phyloP scores from a whole-genome alignment of 768 basidiomycete genomes.

The Dioszegia aurantiaca region DNA sequence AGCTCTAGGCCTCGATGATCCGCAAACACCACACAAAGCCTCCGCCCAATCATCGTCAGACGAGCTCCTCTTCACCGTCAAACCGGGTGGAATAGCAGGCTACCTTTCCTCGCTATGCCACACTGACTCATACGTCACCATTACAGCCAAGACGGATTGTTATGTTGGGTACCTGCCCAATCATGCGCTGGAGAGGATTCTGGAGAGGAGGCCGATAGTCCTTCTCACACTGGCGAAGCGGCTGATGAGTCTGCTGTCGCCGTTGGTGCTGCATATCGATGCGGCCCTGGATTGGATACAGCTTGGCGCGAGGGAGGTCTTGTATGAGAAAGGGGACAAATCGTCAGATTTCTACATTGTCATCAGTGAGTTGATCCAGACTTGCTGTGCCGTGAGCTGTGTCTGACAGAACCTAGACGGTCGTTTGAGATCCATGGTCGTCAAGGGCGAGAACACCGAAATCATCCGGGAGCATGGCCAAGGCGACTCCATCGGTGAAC shows the following conservation, averaged over 20 bases:
- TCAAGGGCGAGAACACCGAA: constrained; percentile 69
- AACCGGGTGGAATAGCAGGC: constrained; percentile 95
- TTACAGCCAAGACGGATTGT: constrained; percentile 94
- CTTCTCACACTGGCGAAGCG: constrained; percentile 91
- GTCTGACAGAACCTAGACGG: constrained; percentile 58
- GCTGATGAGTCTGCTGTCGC: constrained; percentile 90
- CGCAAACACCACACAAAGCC: constrained; percentile 11
- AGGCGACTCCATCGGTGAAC: constrained; percentile 92
- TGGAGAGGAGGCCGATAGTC: constrained; percentile 93
- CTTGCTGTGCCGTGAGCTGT: background rate
- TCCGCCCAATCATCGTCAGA: constrained; percentile 16
- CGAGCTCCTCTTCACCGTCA: constrained; percentile 86
- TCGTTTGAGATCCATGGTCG: constrained; percentile 82
- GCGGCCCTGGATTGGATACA: constrained; percentile 98
- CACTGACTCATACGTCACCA: constrained; percentile 92
- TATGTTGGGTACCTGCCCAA: constrained; percentile 94
- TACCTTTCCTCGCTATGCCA: constrained; percentile 89
- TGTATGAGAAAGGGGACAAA: constrained; percentile 84
- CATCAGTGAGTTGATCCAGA: constrained; percentile 38
- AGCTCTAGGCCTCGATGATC: constrained; percentile 31
- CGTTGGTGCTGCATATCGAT: constrained; percentile 93
- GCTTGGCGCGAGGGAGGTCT: constrained; percentile 83
- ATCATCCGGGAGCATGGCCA: constrained; percentile 94
- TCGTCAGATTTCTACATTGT: constrained; percentile 97
- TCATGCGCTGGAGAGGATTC: constrained; percentile 77